Evolutionary conservation across 257 asterid genomes (phyloP).

Genomic region (Solanum ossicruentum): DNA sequence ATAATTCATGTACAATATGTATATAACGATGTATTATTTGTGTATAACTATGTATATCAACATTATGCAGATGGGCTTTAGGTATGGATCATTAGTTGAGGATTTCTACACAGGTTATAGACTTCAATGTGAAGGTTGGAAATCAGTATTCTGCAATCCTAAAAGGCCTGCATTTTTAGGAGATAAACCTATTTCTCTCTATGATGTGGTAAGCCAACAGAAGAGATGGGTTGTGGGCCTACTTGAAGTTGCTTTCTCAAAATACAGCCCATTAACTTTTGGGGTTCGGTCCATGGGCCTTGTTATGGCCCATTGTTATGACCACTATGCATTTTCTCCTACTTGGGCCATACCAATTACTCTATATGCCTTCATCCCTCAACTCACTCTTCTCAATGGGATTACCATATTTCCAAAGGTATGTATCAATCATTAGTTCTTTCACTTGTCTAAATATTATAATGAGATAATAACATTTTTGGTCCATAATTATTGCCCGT

Average conservation of each 20-base stretch:
- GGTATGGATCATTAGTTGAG: conserved; percentile 71
- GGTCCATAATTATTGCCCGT: no score
- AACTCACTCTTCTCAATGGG: conserved; percentile 29
- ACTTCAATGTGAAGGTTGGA: conserved; percentile 79
- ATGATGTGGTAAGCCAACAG: conserved; percentile 39
- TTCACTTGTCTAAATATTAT: no score
- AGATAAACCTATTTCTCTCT: conserved; percentile 47
- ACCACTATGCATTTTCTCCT: conserved; percentile 59
- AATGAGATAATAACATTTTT: no score
- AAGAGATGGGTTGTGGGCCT: conserved; percentile 74
- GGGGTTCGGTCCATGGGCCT: conserved; percentile 38
- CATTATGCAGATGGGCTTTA: conserved; percentile 47
- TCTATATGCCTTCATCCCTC: conserved; percentile 56
- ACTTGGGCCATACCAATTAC: conserved; percentile 48
- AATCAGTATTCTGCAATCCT: conserved; percentile 47
- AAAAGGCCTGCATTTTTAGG: conserved; percentile 60
- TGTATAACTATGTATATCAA: no score
- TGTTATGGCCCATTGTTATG: conserved; percentile 36
- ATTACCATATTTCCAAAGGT: conserved; percentile 65
- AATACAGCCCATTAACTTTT: conserved; percentile 35
- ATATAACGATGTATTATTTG: background rate
- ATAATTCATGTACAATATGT: background rate
- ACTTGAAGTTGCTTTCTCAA: conserved; percentile 52
- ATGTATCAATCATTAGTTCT: background rate
- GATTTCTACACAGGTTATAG: conserved; percentile 54